Evolutionary conservation across 768 basidiomycete genomes (phyloP).

Genomic region (Dioszegia aurantiaca): DNA sequence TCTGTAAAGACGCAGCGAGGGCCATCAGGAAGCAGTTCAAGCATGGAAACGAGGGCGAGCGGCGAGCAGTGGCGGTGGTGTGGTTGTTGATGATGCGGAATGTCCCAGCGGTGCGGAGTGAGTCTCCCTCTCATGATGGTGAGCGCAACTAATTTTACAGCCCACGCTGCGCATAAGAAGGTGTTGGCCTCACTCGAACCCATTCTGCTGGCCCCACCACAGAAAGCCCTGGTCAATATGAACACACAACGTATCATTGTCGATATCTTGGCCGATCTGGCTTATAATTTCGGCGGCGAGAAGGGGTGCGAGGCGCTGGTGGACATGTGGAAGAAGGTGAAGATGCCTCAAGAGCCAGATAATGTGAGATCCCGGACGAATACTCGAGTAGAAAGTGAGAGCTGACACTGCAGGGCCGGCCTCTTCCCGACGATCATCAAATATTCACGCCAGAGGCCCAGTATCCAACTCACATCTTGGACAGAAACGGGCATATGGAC

Average conservation of each 20-base stretch:
- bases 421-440: conserved; percentile 40
- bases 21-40: conserved; percentile 84
- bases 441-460: conserved; percentile 59
- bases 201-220: conserved; percentile 32
- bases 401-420: too few species aligned
- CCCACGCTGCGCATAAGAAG: conserved; percentile 37
- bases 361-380: conserved; percentile 56
- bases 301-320: conserved; percentile 61
- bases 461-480: conserved; percentile 56
- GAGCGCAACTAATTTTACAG: conserved; percentile 15
- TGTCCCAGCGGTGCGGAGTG: conserved; percentile 62
- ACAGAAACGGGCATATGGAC: not conserved
- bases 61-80: conserved; percentile 52
- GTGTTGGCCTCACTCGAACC: conserved; percentile 29
- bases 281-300: conserved; percentile 61
- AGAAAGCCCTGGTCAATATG: conserved; percentile 31
- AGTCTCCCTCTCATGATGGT: conserved; percentile 15
- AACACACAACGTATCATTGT: conserved; percentile 55
- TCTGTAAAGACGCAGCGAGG: conserved; percentile 78
- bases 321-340: conserved; percentile 74
- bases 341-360: conserved; percentile 75
- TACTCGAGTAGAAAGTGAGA: too few species aligned
- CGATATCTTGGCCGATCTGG: conserved; percentile 77
- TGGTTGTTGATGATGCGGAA: conserved; percentile 91
- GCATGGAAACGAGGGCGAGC: conserved; percentile 46